Base-by-base conservation (phyloP, 1,284 basidiomycete species). In the Anthracocystis setariae region DNA sequence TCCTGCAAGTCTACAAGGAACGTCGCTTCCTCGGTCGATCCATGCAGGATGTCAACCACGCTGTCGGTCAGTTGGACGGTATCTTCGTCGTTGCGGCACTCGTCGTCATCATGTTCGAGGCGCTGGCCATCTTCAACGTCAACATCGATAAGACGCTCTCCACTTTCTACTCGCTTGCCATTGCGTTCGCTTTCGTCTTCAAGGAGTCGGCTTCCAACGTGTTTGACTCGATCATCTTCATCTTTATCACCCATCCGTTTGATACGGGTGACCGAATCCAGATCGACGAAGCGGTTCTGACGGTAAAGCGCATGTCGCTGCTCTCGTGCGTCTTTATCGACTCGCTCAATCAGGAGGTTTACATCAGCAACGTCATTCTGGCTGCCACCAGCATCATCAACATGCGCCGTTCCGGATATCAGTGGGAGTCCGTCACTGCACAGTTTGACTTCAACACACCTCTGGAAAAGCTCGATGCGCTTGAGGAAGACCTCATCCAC, bases 1-100 rank as follows among this genome's bases (percentile, higher is more conserved):
- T 92, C 25, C 83, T 92, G 65, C 57, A 73, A 40, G 66, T 69
- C 8, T 81, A 79, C 75, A 81, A 81, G 56, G 79, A 81, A 59
- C 74, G 79, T 39, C 64, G 78, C 13, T 78, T 77, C 63, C 72
- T 81, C 46, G 53, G 66, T 44, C 58, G 70, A 25, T 74, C 74
- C 27, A 77, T 81, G 71, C 75, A 80, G 50, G 79, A 81, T 49
- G 76, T 78, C 46, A 78, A 78, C 60, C 74, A 80, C 37, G 79
- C 78, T 27, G 77, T 81, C 44, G 58, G 62, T 23, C 68, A 72
- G 60, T 73, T 81, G 17, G 79, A 81, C 38, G 46, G 54, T 27
- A 77, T 81, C 53, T 66, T 81, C 44, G 32, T 76, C 29, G 39
- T 59, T 10, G 59, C 79, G 13, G 67, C 69, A 12, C 44, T 73